Evolutionary conservation across 345 rosid genomes (phyloP), one percentile per base, ranked within the genome.

Genomic region (Gossypioides kirkii): DNA sequence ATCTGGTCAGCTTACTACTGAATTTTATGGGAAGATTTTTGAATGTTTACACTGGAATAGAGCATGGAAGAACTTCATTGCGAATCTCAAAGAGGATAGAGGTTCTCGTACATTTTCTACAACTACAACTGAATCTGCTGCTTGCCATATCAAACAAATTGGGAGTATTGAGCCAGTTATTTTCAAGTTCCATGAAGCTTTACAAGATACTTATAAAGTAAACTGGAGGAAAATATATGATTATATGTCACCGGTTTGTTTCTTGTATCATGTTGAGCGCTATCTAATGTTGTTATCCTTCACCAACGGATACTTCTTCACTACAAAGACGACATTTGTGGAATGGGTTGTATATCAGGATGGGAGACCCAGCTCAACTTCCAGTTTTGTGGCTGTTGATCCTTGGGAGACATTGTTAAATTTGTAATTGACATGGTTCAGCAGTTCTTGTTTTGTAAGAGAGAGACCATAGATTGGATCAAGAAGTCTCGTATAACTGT

Each of bases 201-300:
- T 87, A 28, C 11, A 0, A 20, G 84, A 78, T 46, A 61, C 83
- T 22, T 87, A 68, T 56, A 41, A 5, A 1, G 79, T 62, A 50
- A 69, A 83, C 61, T 80, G 88, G 87, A 74, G 78, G 43, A 69
- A 1, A 5, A 73, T 38, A 65, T 0, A 8, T 9, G 77, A 79
- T 77, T 82, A 79, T 53, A 78, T 85, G 7, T 76, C 88, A 22
- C 90, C 84, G 1, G 61, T 14, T 17, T 83, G 88, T 62, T 83
- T 85, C 70, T 17, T 83, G 25, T 87, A 83, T 74, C 87, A 85
- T n/a, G 17, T 85, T 13, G 90, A 85, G 62, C 86, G 84, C 6
- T 79, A 72, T 54, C 63, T 83, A 66, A 49, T 82, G 64, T 17
- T 78, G n/a, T 16, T 79, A 8, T 74, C 82, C 45, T 41, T n/a